These are phyloP conservation scores for Skeletonema tropicum DNA, from an alignment of 108 stramenopile genomes.

Conservation along the genomic window DNA sequence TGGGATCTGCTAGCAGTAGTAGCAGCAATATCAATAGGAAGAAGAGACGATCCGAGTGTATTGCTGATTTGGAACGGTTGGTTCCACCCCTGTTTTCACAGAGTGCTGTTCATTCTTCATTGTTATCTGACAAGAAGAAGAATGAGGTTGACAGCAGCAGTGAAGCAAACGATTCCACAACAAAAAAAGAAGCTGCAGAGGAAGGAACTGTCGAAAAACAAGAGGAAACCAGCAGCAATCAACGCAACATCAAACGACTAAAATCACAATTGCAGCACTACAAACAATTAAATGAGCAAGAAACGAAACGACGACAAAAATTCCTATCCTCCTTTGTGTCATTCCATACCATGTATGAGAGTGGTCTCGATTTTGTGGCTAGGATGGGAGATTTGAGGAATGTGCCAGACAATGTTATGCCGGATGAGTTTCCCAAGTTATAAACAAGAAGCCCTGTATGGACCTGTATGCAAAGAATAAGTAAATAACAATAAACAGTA, in stretches of 20 bases:
- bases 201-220: background rate
- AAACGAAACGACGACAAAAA: constrained; percentile 22
- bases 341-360: constrained; percentile 42
- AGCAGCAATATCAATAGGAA: background rate
- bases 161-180: background rate
- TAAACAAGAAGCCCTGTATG: background rate
- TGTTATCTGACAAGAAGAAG: background rate
- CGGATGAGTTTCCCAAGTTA: constrained; percentile 14
- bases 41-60: constrained; percentile 14
- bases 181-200: background rate
- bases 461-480: too few species aligned
- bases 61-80: constrained; percentile 17
- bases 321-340: constrained; percentile 25
- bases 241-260: constrained; percentile 2
- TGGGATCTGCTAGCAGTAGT: background rate
- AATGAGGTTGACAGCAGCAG: background rate
- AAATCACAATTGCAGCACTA: constrained; percentile 25
- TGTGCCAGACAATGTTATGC: constrained; percentile 48
- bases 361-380: constrained; percentile 42
- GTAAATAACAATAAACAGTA: background rate
- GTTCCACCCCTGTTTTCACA: constrained; percentile 23
- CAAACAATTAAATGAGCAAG: constrained; percentile 27
- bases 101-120: background rate
- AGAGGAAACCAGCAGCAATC: background rate
- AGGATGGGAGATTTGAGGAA: constrained; percentile 26